These are phyloP conservation scores for Hermanozyma aechmeae DNA, from an alignment of 805 yeast species.

Conservation along the genomic window DNA sequence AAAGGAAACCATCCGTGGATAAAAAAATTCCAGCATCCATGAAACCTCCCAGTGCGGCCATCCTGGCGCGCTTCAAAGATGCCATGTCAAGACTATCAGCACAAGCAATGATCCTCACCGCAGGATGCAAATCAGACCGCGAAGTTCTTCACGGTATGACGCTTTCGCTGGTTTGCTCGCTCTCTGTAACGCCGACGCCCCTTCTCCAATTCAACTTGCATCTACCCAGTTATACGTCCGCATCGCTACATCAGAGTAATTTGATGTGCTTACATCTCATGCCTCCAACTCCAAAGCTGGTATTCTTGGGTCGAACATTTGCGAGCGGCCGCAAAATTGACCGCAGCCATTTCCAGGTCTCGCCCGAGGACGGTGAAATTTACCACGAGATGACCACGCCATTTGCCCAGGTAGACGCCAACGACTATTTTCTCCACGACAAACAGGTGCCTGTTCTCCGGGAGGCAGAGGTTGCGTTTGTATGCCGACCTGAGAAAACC, in stretches of 20 bases:
- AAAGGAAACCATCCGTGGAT: neutral
- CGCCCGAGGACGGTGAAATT: conserved; percentile 19
- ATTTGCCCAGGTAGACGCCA: conserved; percentile 29
- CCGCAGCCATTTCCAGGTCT: conserved; percentile 9
- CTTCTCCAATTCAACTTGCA: conserved; percentile 80
- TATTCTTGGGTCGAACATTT: conserved; percentile 55
- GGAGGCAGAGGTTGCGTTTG: conserved; percentile 49
- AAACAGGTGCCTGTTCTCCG: conserved; percentile 44
- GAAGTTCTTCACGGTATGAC: conserved; percentile 61
- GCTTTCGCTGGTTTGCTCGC: conserved; percentile 74
- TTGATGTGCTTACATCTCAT: conserved; percentile 69
- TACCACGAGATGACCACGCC: conserved; percentile 47
- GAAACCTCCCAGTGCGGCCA: neutral
- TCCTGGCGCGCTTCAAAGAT: conserved; percentile 12
- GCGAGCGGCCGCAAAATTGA: conserved; percentile 47
- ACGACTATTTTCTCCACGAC: conserved; percentile 16
- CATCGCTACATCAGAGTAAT: conserved; percentile 44
- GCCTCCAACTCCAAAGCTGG: conserved; percentile 49
- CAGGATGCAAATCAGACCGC: conserved; percentile 8
- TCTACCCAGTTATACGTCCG: conserved; percentile 75
- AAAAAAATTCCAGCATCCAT: neutral
- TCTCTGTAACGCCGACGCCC: conserved; percentile 71
- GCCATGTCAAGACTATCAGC: conserved; percentile 30
- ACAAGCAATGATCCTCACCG: conserved; percentile 36
- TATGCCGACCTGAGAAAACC: conserved; percentile 47